phyloP scores from a whole-genome alignment of 768 basidiomycete species.

The Boletellus emodensis region DNA sequence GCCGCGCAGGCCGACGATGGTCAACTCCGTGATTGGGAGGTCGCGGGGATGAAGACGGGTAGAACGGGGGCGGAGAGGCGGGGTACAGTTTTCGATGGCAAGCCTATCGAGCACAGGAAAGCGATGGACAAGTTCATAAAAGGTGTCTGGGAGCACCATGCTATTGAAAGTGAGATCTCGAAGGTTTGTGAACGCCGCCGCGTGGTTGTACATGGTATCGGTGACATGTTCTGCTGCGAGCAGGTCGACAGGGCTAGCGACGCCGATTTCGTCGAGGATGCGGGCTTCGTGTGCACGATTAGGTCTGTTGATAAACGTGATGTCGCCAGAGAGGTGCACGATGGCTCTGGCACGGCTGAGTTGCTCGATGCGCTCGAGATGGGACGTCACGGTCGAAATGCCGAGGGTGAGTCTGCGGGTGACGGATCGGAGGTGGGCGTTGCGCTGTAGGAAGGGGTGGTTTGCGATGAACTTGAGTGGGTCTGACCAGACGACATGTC shows the following conservation, averaged over 20 bases:
- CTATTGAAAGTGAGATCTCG: slow-evolving; percentile 35
- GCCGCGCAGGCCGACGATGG: slow-evolving; percentile 35
- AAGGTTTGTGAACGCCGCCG: slow-evolving; percentile 31
- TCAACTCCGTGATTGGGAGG: slow-evolving; percentile 43
- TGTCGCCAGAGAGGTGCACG: slow-evolving; percentile 15
- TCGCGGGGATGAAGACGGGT: slow-evolving; percentile 25
- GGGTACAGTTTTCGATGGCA: slow-evolving; percentile 39
- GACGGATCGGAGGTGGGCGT: slow-evolving; percentile 6
- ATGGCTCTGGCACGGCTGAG: slow-evolving; percentile 25
- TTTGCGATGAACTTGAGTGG: slow-evolving; percentile 27
- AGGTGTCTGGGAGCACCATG: slow-evolving; percentile 34
- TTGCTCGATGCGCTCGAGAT: slow-evolving; percentile 27
- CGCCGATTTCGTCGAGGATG: slow-evolving; percentile 20
- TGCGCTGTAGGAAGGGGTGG: slow-evolving; percentile 13
- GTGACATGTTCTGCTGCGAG: slow-evolving; percentile 19
- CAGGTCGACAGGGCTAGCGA: slow-evolving; percentile 17
- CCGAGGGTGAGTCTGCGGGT: slow-evolving; percentile 25
- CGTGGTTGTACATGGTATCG: slow-evolving; percentile 18
- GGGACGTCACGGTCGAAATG: slow-evolving; percentile 19
- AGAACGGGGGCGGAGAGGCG: slow-evolving; percentile 19
- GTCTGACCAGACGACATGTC: slow-evolving; percentile 32
- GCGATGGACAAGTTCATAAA: slow-evolving; percentile 35
- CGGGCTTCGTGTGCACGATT: slow-evolving; percentile 24
- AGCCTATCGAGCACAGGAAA: slow-evolving; percentile 38
- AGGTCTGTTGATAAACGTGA: slow-evolving; percentile 15